Percentiles rank a stretch among this genome's conserved stretches.
Evolutionary conservation across 805 yeast genomes (phyloP).

Genomic region (Ogataea kodamae): DNA sequence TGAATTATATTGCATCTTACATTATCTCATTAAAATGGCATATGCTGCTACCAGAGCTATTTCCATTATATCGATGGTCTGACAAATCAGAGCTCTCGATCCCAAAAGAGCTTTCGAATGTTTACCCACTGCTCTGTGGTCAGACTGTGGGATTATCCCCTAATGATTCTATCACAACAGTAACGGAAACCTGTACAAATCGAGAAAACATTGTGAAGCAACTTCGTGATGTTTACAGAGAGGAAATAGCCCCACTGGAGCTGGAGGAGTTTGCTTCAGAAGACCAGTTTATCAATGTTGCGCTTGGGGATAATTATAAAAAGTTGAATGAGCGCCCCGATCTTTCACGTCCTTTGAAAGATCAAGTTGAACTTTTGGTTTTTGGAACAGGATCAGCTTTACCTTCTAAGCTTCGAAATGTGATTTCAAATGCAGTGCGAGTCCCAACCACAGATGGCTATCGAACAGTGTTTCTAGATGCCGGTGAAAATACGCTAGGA

Average conservation of each 20-base stretch:
- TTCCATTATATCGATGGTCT: slow-evolving; percentile 39
- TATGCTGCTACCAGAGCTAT: slow-evolving; percentile 42
- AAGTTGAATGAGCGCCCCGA: slow-evolving; percentile 11
- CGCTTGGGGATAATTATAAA: not conserved
- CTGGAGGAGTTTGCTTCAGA: slow-evolving; percentile 9
- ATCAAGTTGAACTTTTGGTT: slow-evolving; percentile 65
- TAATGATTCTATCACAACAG: slow-evolving; percentile 8
- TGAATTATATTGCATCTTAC: slow-evolving; percentile 57
- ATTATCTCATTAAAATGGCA: slow-evolving; percentile 53
- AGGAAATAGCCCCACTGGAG: slow-evolving; percentile 22
- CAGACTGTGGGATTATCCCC: slow-evolving; percentile 26
- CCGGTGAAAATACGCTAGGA: slow-evolving; percentile 93
- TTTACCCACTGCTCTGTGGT: slow-evolving; percentile 30
- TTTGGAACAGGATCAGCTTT: slow-evolving; percentile 92
- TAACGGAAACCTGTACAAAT: slow-evolving; percentile 6
- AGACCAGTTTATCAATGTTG: slow-evolving; percentile 10
- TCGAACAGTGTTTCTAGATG: slow-evolving; percentile 67
- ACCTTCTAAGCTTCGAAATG: slow-evolving; percentile 84
- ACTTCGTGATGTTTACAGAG: slow-evolving; percentile 26
- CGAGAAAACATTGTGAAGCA: slow-evolving; percentile 22
- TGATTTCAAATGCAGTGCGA: slow-evolving; percentile 73
- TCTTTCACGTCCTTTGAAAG: slow-evolving; percentile 31
- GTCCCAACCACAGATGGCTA: slow-evolving; percentile 45
- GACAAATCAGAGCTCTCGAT: slow-evolving; percentile 26
- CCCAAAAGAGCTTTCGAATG: slow-evolving; percentile 25